These are phyloP conservation scores for Lipomyces starkeyi DNA, from an alignment of 805 yeast species.

Conservation along the genomic window DNA sequence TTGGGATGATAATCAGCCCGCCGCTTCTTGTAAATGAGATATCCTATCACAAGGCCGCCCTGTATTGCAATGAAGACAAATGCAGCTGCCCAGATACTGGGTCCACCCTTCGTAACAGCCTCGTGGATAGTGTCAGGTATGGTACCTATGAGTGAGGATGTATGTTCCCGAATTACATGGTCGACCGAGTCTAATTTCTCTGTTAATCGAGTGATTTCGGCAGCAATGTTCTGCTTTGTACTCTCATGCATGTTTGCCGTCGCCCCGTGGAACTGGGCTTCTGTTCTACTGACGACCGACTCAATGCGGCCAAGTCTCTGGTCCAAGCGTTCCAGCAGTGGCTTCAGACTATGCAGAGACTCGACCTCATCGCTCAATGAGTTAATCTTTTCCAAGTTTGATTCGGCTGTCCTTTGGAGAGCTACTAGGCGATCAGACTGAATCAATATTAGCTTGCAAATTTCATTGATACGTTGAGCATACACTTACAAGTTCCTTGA, in stretches of 20 bases:
- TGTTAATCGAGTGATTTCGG: conserved; percentile 31
- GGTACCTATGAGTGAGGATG: conserved; percentile 40
- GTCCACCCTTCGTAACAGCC: conserved; percentile 42
- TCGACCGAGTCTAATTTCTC: conserved; percentile 34
- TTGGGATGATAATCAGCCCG: conserved; percentile 33
- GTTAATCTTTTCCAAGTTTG: conserved; percentile 10
- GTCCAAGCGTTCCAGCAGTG: conserved; percentile 33
- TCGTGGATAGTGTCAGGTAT: conserved; percentile 40
- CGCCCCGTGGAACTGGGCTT: conserved; percentile 38
- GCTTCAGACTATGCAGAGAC: conserved; percentile 24
- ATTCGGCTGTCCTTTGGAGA: conserved; percentile 15
- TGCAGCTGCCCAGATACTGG: conserved; percentile 41
- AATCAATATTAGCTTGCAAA: neutral
- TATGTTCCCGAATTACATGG: conserved; percentile 41
- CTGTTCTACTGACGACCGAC: conserved; percentile 26
- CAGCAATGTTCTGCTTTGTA: conserved; percentile 33
- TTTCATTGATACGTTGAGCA: neutral
- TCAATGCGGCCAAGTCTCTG: conserved; percentile 36
- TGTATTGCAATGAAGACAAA: conserved; percentile 40
- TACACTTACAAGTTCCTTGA: conserved; percentile 17
- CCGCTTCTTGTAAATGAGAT: conserved; percentile 42
- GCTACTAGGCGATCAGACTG: conserved; percentile 18
- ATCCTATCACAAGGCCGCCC: conserved; percentile 42
- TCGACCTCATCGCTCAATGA: conserved; percentile 34
- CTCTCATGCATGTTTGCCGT: conserved; percentile 35